phyloP scores from a whole-genome alignment of 495 filamentous ascomycete genomes.

The Neurospora sp. region DNA sequence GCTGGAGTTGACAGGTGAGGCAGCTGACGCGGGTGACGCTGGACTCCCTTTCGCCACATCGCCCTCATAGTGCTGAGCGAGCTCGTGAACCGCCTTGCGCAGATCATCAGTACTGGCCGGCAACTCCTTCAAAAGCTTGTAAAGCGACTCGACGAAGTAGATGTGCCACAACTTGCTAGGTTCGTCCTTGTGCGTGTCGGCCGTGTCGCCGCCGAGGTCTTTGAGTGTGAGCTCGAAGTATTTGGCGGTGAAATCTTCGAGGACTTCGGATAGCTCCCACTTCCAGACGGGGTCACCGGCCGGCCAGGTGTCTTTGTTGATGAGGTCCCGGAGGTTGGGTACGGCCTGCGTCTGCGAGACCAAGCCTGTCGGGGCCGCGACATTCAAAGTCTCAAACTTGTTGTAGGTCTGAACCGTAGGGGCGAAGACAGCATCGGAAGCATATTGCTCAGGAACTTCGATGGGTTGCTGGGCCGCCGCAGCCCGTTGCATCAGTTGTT shows the following conservation, averaged over 20 bases:
- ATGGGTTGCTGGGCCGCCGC: too few species aligned
- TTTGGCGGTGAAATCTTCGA: neutral
- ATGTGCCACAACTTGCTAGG: fast-evolving
- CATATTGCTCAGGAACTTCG: too few species aligned
- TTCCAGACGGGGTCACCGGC: neutral
- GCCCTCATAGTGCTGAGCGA: neutral
- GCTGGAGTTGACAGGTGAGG: too few species aligned
- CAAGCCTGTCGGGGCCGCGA: neutral
- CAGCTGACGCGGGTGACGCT: neutral
- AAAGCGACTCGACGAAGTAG: neutral
- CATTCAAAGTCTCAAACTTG: neutral
- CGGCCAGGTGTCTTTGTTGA: neutral
- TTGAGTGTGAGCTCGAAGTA: neutral
- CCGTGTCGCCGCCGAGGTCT: too few species aligned
- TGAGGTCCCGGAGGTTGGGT: neutral
- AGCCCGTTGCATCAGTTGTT: too few species aligned
- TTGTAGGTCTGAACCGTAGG: too few species aligned
- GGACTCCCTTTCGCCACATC: neutral
- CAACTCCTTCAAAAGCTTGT: neutral
- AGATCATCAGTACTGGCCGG: neutral
- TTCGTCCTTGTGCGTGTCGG: neutral
- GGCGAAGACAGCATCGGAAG: too few species aligned
- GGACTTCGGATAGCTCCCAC: neutral
- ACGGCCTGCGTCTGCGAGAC: neutral
- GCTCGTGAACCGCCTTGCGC: neutral